Percentiles rank a stretch among this genome's conserved stretches.
Conservation (phyloP, 805 yeast species). For the Candida suzukii region DNA sequence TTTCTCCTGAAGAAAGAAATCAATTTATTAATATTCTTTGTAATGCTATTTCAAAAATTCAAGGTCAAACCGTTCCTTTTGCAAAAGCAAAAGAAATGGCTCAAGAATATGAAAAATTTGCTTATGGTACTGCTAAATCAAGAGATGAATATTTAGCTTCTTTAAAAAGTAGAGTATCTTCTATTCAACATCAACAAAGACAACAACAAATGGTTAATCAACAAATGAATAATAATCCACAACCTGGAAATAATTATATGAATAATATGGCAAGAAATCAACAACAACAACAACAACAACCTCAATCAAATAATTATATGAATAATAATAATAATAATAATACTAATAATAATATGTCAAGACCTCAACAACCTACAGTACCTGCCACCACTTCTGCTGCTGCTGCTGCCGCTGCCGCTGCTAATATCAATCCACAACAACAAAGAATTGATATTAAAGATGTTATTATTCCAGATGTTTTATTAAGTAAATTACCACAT, state of each 20-base stretch:
- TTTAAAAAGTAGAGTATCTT: constrained; percentile 31
- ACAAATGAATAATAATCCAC: constrained; percentile 17
- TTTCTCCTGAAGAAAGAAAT: constrained; percentile 22
- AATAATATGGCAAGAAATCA: not conserved
- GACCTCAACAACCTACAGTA: constrained; percentile 7
- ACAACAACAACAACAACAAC: constrained; percentile 6
- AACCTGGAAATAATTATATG: not conserved
- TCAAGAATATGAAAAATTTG: constrained; percentile 63
- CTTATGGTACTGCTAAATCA: constrained; percentile 50
- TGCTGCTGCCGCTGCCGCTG: constrained; percentile 5
- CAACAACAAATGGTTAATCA: constrained; percentile 22
- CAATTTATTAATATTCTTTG: constrained; percentile 26
- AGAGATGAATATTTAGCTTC: constrained; percentile 52
- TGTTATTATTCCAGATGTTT: constrained; percentile 63
- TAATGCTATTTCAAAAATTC: constrained; percentile 24
- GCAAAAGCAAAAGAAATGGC: constrained; percentile 48
- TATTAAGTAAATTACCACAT: constrained; percentile 62
- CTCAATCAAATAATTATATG: too few species aligned
- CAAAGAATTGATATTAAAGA: constrained; percentile 42
- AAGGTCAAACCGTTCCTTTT: constrained; percentile 22
- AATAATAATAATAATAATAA: constrained; percentile 21
- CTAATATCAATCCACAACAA: too few species aligned
- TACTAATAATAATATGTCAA: constrained; percentile 15
- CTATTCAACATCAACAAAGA: constrained; percentile 23
- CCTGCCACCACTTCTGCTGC: constrained; percentile 17